Conservation (phyloP, 345 rosid species). For the Linum tenue region DNA sequence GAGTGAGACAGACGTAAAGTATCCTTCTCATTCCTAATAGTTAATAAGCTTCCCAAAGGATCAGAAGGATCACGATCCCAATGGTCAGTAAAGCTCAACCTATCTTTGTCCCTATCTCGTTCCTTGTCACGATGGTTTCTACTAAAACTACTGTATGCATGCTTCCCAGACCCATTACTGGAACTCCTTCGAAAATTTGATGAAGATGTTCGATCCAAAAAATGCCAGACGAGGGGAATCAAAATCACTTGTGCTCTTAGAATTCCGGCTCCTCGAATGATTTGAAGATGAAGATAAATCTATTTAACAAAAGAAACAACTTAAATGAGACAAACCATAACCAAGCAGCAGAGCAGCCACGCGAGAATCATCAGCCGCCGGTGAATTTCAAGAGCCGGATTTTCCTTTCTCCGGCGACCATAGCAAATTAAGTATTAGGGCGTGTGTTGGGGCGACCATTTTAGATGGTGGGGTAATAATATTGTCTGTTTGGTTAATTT, state of each 20-base stretch:
- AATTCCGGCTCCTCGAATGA: conserved; percentile 44
- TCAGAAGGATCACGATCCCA: conserved; percentile 59
- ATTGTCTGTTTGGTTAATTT: too few relatives aligned
- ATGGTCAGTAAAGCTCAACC: conserved; percentile 37
- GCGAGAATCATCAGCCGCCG: too few relatives aligned
- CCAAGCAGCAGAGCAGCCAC: neutral
- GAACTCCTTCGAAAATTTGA: conserved; percentile 58
- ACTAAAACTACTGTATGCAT: conserved; percentile 78
- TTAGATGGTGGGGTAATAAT: too few relatives aligned
- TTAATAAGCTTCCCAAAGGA: conserved; percentile 42
- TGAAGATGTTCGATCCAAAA: conserved; percentile 59
- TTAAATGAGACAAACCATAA: neutral
- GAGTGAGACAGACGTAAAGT: conserved; percentile 51
- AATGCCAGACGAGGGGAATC: conserved; percentile 46
- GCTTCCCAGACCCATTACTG: conserved; percentile 66
- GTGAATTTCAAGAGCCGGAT: too few relatives aligned
- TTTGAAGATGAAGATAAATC: conserved; percentile 42
- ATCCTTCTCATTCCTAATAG: conserved; percentile 41
- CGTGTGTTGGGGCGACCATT: too few relatives aligned
- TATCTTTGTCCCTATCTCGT: conserved; percentile 64
- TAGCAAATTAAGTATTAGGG: too few relatives aligned
- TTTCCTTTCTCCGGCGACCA: too few relatives aligned
- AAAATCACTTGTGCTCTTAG: conserved; percentile 48
- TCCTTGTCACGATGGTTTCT: conserved; percentile 69
- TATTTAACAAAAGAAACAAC: conserved; percentile 17